Evolutionary conservation across 331 rosid species (phyloP).

Genomic region (Phaseolus coccineus): DNA sequence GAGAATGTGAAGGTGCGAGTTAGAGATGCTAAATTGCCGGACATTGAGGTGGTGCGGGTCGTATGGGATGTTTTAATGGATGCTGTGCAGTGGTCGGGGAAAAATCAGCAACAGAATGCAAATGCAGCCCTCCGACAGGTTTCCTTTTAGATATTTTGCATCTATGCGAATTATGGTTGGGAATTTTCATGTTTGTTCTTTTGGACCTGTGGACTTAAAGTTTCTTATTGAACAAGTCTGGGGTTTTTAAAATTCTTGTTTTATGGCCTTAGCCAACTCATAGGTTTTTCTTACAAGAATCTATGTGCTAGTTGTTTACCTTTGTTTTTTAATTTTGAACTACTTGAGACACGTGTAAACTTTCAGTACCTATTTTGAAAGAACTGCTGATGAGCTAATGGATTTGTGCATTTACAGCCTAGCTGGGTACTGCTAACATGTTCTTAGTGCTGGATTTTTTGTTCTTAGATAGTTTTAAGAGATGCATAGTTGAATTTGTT

Average conservation of each 20-base stretch:
- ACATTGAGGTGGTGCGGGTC: constrained; percentile 75
- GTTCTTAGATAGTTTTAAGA: neutral
- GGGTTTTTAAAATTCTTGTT: neutral
- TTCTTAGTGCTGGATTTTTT: neutral
- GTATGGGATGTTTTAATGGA: constrained; percentile 99
- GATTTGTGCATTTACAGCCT: neutral
- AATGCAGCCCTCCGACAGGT: constrained; percentile 99
- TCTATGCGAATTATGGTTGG: constrained; percentile 22
- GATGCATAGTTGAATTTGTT: constrained; percentile 8
- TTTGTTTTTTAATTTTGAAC: neutral
- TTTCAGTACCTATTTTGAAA: neutral
- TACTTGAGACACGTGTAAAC: neutral
- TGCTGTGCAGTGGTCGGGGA: constrained; percentile 99
- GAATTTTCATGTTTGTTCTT: neutral
- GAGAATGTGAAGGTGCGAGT: constrained; percentile 93
- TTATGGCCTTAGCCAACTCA: neutral
- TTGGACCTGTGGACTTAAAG: neutral
- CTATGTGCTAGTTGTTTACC: neutral
- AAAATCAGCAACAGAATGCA: constrained; percentile 99
- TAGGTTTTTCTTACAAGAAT: neutral
- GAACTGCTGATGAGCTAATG: neutral
- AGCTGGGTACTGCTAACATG: constrained; percentile 15
- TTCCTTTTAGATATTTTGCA: constrained; percentile 15
- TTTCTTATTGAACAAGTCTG: constrained; percentile 12
- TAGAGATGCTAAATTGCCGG: constrained; percentile 95